Base-by-base conservation (phyloP, 1,284 basidiomycete species). In the Papiliotrema laurentii region DNA sequence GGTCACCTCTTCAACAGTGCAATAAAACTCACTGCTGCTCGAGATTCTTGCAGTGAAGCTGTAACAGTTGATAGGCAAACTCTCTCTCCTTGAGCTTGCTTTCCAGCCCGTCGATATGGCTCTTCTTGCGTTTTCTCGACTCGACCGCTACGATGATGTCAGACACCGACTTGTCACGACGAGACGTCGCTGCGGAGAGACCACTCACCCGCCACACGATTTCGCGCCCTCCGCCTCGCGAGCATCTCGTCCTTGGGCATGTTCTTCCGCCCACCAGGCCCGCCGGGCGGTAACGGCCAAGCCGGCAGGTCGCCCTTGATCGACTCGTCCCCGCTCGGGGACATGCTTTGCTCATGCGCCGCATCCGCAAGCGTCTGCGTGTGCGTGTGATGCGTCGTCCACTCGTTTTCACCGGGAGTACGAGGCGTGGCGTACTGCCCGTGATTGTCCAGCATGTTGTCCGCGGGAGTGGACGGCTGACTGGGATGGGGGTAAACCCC, bases 201-300 rank as follows among this genome's bases (percentile, higher is more conserved):
- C 38, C 19, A 49, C 56, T 53, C 50, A 61, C 63, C 61, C 14
- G 58, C 50, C 7, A 58, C 54, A 33, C 51, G 52, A 39, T 66
- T 66, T 33, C 63, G 49, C 13, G 56, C 63, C 33, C 56, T 48
- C 28, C 61, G 38, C 27, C 61, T 56, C 3, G 53, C 54, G 31
- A 56, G 25, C 26, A 60, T 44, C 38, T 66, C 63, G 14, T 66
- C 63, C 35, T 57, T 53, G 3, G 56, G 49, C 54, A 65, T 58
- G 38, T 48, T 48, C 43, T 57, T 58, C 36, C 63, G 52, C 1
- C 59, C 53, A 4, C 60, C 57, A 33, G 54, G 51, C 4, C 63
- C 59, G 7, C 43, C 43, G 4, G 60, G 55, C 5, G 60, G 57
- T 19, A 52, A 40, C 14, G 56, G 59, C 53, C 52, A 60, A 22